These are phyloP conservation scores for Epichloe hybrida DNA, from an alignment of 2,329 filamentous ascomycete species.

Conservation along the genomic window DNA sequence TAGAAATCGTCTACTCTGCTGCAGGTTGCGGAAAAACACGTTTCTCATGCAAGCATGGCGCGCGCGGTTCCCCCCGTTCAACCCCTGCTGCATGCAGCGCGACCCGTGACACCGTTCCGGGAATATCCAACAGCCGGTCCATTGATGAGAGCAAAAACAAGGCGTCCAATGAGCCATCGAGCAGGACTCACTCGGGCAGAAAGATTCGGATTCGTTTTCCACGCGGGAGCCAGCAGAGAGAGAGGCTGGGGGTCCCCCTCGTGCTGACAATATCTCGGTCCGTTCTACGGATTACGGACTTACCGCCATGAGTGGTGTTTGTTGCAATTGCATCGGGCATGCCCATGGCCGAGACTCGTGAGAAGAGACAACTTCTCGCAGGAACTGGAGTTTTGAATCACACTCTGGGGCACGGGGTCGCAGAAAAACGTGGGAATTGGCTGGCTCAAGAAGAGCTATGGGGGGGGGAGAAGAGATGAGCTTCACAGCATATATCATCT, in stretches of 20 bases:
- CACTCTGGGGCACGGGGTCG: background rate
- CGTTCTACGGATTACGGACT: background rate
- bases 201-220: background rate
- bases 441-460: background rate
- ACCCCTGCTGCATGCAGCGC: background rate
- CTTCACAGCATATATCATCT: too few species aligned
- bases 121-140: slow-evolving; percentile 2
- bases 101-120: slow-evolving; percentile 1
- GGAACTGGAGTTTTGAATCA: slow-evolving; percentile 1
- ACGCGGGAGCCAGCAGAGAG: background rate
- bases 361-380: background rate
- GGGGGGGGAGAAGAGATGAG: background rate
- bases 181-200: background rate
- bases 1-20: too few species aligned
- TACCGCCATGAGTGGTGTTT: background rate
- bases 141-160: too few species aligned
- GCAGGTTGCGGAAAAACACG: too few species aligned
- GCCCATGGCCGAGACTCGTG: background rate
- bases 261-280: background rate
- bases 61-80: too few species aligned
- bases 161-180: too few species aligned
- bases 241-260: background rate
- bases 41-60: too few species aligned
- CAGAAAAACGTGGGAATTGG: background rate
- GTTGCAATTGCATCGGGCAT: background rate